Evolutionary conservation across 306 rosid genomes (phyloP).

Genomic region (Dalbergia cultrata): DNA sequence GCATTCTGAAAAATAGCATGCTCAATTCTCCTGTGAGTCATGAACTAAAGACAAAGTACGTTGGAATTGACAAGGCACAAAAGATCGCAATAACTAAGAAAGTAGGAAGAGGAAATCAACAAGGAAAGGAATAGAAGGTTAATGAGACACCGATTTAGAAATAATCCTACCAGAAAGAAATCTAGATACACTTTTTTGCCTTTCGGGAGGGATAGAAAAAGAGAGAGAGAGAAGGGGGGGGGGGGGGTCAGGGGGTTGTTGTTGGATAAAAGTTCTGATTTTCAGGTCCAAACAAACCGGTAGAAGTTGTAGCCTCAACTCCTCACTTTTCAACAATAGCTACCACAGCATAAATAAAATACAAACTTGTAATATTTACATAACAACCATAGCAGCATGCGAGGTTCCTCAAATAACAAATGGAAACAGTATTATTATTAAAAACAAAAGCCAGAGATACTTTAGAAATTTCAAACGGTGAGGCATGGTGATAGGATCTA

Average conservation of each 20-base stretch:
- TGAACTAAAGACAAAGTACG: not conserved
- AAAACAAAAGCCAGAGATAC: not conserved
- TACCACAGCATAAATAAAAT: not conserved
- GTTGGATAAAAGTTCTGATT: conserved; percentile 4
- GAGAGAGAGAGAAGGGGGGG: too few relatives aligned
- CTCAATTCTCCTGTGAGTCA: not conserved
- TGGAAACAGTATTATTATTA: conserved; percentile 5
- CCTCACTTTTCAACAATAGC: not conserved
- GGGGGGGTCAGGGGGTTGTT: too few relatives aligned
- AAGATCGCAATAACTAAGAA: not conserved
- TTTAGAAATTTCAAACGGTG: not conserved
- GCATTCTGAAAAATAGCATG: not conserved
- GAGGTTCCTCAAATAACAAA: conserved; percentile 18
- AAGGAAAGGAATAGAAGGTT: conserved; percentile 20
- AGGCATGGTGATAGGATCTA: not conserved
- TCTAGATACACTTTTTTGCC: not conserved
- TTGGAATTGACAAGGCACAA: conserved; percentile 12
- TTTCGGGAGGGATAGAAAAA: not conserved
- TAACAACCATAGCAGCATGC: conserved; percentile 8
- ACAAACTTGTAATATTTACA: not conserved
- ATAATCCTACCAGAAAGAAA: conserved; percentile 13
- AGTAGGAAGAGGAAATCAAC: not conserved
- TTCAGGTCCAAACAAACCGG: conserved; percentile 10
- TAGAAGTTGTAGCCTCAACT: conserved; percentile 8
- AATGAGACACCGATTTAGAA: conserved; percentile 37